A percentile compares a stretch with the other conserved stretches of the same genome.
phyloP scores from a whole-genome alignment of 345 rosid species.

The Angophora floribunda region DNA sequence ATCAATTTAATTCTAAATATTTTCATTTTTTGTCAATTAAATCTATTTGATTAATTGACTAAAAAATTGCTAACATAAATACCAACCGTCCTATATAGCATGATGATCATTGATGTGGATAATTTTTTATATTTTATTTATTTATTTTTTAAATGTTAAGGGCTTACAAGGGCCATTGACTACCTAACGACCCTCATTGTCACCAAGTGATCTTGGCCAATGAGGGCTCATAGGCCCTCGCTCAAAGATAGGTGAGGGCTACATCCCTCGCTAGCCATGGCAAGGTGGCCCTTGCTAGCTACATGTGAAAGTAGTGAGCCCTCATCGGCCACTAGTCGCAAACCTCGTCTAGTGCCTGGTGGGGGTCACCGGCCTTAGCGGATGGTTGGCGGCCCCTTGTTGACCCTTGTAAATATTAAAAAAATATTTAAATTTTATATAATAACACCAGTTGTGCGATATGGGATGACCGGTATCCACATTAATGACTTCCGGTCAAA shows the following conservation, averaged over 20 bases:
- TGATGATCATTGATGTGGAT: accelerated
- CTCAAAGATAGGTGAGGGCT: too few relatives aligned
- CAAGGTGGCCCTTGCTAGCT: background rate
- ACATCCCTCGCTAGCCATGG: too few relatives aligned
- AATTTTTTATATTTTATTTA: too few relatives aligned
- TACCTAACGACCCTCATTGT: background rate
- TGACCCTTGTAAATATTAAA: background rate
- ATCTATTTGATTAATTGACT: accelerated
- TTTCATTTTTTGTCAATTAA: too few relatives aligned
- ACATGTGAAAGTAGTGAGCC: accelerated
- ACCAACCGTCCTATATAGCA: accelerated
- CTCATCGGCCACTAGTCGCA: too few relatives aligned
- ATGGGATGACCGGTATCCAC: accelerated
- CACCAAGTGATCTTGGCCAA: too few relatives aligned
- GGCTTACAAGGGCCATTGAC: accelerated
- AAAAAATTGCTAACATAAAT: too few relatives aligned
- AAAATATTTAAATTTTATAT: too few relatives aligned
- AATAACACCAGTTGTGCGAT: accelerated
- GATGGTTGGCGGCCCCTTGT: accelerated
- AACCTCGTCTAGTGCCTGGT: accelerated
- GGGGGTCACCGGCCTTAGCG: accelerated
- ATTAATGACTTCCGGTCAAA: too few relatives aligned
- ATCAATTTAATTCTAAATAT: too few relatives aligned
- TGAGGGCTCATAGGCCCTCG: too few relatives aligned
- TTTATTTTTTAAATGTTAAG: too few relatives aligned